Conservation (phyloP, 495 filamentous ascomycete species). For the Trypethelium eluteriae region DNA sequence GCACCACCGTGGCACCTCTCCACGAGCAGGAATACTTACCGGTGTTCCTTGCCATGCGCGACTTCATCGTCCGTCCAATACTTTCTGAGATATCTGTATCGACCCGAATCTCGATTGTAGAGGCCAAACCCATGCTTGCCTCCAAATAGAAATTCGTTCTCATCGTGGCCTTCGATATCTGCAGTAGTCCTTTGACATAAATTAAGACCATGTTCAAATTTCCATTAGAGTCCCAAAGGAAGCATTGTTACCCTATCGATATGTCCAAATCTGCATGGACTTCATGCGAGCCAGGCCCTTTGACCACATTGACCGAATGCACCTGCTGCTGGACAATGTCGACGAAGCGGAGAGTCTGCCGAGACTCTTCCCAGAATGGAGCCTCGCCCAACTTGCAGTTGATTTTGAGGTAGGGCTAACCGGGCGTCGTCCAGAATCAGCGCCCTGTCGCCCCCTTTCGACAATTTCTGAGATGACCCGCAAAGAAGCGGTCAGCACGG, state of each 20-base stretch:
- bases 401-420: constrained; percentile 65
- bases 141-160: constrained; percentile 63
- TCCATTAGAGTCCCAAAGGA: background rate
- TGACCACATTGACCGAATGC: constrained; percentile 61
- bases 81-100: constrained; percentile 53
- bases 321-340: constrained; percentile 77
- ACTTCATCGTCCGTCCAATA: constrained; percentile 49
- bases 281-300: constrained; percentile 56
- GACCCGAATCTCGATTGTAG: constrained; percentile 58
- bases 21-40: constrained; percentile 28
- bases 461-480: background rate
- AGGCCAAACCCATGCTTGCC: constrained; percentile 76
- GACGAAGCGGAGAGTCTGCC: constrained; percentile 72
- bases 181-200: constrained; percentile 55
- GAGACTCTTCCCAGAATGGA: constrained; percentile 64
- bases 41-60: constrained; percentile 27
- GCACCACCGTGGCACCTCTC: background rate
- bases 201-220: background rate
- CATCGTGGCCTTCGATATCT: constrained; percentile 59
- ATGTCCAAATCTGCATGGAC: constrained; percentile 55
- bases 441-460: background rate
- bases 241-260: constrained; percentile 47
- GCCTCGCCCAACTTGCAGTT: constrained; percentile 74
- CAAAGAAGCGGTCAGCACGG: background rate
- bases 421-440: background rate